Evolutionary conservation across 2,329 filamentous ascomycete species (phyloP).

Genomic region (Colletotrichum musae): DNA sequence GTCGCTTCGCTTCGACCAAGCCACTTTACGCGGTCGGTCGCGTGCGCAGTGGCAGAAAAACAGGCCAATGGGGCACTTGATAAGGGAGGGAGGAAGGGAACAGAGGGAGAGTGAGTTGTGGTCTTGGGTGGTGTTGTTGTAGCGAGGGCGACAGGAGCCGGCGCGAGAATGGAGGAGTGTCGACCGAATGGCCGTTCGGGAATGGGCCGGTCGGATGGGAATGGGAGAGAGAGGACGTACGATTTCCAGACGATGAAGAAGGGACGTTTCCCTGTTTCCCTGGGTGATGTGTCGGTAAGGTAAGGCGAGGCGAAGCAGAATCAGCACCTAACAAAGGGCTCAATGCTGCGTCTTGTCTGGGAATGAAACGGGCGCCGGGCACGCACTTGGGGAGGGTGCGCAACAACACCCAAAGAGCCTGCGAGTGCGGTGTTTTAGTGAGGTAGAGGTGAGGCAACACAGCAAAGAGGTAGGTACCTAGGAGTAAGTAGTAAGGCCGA

Average conservation of each 20-base stretch:
- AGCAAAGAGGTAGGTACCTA: not conserved
- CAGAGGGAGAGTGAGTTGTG: not conserved
- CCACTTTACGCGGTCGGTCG: constrained; percentile 41
- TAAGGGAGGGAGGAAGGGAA: constrained; percentile 24
- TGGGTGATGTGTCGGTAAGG: not conserved
- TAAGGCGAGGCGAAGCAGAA: not conserved
- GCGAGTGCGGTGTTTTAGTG: not conserved
- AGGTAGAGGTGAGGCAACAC: constrained; percentile 1
- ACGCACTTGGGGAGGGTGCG: constrained; percentile 17
- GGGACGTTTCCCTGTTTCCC: not conserved
- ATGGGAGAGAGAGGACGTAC: not conserved
- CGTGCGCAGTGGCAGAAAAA: constrained; percentile 34
- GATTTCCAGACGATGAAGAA: not conserved
- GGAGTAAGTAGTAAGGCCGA: not conserved
- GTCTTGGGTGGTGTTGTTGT: not conserved
- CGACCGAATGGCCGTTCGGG: not conserved
- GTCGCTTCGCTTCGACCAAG: constrained; percentile 39
- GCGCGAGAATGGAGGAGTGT: not conserved
- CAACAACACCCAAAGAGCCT: constrained; percentile 8
- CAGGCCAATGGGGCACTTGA: constrained; percentile 25
- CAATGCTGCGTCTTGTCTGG: constrained; percentile 31
- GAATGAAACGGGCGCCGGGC: constrained; percentile 38
- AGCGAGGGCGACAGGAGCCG: not conserved
- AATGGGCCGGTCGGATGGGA: not conserved
- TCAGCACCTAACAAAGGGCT: not conserved